phyloP scores from a whole-genome alignment of 148 eudicot species.

The Hydrangea macrophylla region DNA sequence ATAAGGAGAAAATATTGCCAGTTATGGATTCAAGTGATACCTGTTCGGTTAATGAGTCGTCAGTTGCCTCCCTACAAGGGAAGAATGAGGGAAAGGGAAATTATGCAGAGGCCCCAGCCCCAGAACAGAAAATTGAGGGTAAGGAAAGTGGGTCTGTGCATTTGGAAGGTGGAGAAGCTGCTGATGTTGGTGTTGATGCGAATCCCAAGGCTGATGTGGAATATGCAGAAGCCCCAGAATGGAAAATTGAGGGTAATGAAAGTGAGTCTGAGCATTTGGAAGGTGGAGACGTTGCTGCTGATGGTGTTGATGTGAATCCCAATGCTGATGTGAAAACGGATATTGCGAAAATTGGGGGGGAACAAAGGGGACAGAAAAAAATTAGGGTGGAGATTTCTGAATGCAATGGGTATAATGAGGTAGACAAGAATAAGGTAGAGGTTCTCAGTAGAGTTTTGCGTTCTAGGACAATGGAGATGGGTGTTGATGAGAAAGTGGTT shows the following conservation, averaged over 20 bases:
- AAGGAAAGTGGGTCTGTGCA: too few relatives aligned
- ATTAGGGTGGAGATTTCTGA: constrained; percentile 13
- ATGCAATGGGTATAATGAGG: background rate
- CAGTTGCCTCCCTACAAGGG: too few relatives aligned
- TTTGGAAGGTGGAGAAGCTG: too few relatives aligned
- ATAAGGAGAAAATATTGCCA: too few relatives aligned
- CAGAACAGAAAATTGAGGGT: too few relatives aligned
- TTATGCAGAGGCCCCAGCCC: too few relatives aligned
- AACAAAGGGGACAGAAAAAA: constrained; percentile 11
- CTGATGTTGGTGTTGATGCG: too few relatives aligned
- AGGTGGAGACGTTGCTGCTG: constrained; percentile 7
- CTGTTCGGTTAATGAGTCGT: too few relatives aligned
- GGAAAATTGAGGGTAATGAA: constrained; percentile 9
- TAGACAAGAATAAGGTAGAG: constrained; percentile 6
- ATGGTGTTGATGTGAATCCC: background rate
- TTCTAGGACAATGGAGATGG: constrained; percentile 8
- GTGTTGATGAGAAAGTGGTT: constrained; percentile 14
- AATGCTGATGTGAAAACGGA: too few relatives aligned
- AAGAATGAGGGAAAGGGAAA: too few relatives aligned
- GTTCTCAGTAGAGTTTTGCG: constrained; percentile 19
- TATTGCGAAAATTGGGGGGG: constrained; percentile 5
- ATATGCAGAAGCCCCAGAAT: constrained; percentile 4
- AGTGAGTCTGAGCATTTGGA: constrained; percentile 13
- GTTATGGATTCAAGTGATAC: too few relatives aligned
- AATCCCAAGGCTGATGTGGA: too few relatives aligned